Evolutionary conservation across 2,329 filamentous ascomycete genomes (phyloP), one percentile per base, ranked within the genome.

Genomic region (Teratosphaeria epicoccoides): DNA sequence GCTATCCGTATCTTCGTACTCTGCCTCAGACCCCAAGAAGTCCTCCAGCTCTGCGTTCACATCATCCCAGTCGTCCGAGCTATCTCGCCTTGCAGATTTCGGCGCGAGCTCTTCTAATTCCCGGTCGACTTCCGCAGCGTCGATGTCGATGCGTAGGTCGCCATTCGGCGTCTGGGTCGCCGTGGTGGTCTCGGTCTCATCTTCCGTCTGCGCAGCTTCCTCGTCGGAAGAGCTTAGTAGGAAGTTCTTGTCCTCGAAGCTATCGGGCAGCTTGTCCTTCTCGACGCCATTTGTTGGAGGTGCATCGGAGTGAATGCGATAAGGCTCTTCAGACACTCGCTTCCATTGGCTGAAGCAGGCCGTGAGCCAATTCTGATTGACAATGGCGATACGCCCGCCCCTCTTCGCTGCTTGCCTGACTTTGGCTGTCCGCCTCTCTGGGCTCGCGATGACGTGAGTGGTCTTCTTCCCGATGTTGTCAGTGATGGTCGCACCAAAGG

Each of bases 291-390:
- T 62, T 48, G 88, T 85, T 17, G 83, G 79, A 12, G 45, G 47
- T 10, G 47, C 47, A 0, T 85, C 81, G 2, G 89, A 77, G n/a
- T 84, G 76, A 46, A 95, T 77, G n/a, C 86, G 73, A 63, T 91
- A 95, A 0, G 85, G 83, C 2, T 76, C 76, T 66, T 96, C 90
- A 51, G 93, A 83, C 10, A 94, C 74, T 52, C 80, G 83, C 56
- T 79, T 76, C 93, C 93, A 98, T 66, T 85, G 84, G 24, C 82
- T 85, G 57, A 97, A 81, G 51, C 84, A 94, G 59, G 90, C 85
- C 26, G 84, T 78, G 25, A 98, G 81, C 93, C 93, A 98, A 61
- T 88, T 82, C 49, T 89, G 86, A 60, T 85, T 89, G 46, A 98
- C 93, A 53, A 98, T 95, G 66, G 89, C 90, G 68, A 97, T 87